A percentile compares a stretch with the other conserved stretches of the same genome.
Evolutionary conservation across 2,329 filamentous ascomycete species (phyloP).

Genomic region (Trichothecium sympodiale): DNA sequence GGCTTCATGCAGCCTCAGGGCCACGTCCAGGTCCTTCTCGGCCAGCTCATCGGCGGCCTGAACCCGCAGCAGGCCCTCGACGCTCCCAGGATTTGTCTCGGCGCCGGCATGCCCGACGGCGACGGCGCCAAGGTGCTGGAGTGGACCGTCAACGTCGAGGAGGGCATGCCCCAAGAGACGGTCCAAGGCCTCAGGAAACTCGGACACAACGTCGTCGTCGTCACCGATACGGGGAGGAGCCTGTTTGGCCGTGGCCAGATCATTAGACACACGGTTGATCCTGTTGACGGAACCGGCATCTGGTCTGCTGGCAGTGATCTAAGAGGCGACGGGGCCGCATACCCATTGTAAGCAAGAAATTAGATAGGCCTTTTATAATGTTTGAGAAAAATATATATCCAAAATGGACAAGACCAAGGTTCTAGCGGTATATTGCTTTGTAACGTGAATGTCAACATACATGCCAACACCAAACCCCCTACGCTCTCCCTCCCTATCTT

Average conservation of each 20-base stretch:
- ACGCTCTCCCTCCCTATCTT: too few relatives aligned
- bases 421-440: too few relatives aligned
- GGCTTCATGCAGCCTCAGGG: constrained; percentile 98
- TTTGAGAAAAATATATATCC: too few relatives aligned
- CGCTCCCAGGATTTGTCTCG: constrained; percentile 82
- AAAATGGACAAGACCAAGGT: too few relatives aligned
- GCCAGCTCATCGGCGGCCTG: constrained; percentile 72
- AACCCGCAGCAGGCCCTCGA: constrained; percentile 84
- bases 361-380: too few relatives aligned
- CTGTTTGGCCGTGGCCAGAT: constrained; percentile 83
- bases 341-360: constrained; percentile 37
- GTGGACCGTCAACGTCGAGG: constrained; percentile 65
- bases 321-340: constrained; percentile 68
- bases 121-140: constrained; percentile 30
- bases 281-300: constrained; percentile 54
- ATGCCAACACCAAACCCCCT: too few relatives aligned
- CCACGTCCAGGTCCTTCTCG: constrained; percentile 84
- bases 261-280: constrained; percentile 65
- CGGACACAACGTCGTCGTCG: constrained; percentile 63
- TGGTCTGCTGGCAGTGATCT: constrained; percentile 87
- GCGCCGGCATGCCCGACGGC: constrained; percentile 53
- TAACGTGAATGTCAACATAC: too few relatives aligned
- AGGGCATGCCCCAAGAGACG: constrained; percentile 62
- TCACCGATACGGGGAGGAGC: constrained; percentile 52
- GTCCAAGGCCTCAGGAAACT: constrained; percentile 54